Conservation (phyloP, 768 basidiomycete genomes). For the Vararia minispora region DNA sequence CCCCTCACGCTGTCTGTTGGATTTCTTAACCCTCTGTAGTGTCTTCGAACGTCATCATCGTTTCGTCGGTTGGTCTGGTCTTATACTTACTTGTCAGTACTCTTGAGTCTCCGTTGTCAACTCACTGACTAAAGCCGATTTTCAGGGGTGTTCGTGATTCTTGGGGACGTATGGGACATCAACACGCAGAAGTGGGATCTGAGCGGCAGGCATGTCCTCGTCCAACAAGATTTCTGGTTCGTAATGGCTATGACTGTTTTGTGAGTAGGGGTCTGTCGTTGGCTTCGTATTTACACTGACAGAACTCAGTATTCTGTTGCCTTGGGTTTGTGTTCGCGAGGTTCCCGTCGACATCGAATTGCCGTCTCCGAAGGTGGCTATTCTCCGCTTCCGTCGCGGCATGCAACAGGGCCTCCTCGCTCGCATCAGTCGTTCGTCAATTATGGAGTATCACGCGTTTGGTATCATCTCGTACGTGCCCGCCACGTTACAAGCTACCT, state of each 20-base stretch:
- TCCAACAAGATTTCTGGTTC: constrained; percentile 33
- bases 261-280: constrained; percentile 16
- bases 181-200: constrained; percentile 25
- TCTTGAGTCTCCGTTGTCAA: background rate
- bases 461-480: constrained; percentile 26
- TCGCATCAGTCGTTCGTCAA: constrained; percentile 27
- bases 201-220: constrained; percentile 21
- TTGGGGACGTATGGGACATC: constrained; percentile 28
- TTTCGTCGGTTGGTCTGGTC: constrained; percentile 30
- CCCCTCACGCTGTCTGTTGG: background rate
- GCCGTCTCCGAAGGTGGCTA: constrained; percentile 32
- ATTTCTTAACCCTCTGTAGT: constrained; percentile 17
- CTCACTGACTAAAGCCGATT: constrained; percentile 4
- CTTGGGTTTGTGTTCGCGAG: constrained; percentile 29
- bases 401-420: constrained; percentile 36
- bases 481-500: background rate
- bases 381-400: constrained; percentile 30
- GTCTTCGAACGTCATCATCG: constrained; percentile 33
- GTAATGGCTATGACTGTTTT: constrained; percentile 29
- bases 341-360: constrained; percentile 31
- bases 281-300: background rate
- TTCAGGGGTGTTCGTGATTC: constrained; percentile 31
- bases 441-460: constrained; percentile 36
- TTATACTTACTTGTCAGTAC: constrained; percentile 15
- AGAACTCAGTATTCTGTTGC: constrained; percentile 23